Percentiles rank a stretch among this genome's conserved stretches.
Conservation (phyloP, 148 eudicot genomes). For the Camellia lanceoleosa region DNA sequence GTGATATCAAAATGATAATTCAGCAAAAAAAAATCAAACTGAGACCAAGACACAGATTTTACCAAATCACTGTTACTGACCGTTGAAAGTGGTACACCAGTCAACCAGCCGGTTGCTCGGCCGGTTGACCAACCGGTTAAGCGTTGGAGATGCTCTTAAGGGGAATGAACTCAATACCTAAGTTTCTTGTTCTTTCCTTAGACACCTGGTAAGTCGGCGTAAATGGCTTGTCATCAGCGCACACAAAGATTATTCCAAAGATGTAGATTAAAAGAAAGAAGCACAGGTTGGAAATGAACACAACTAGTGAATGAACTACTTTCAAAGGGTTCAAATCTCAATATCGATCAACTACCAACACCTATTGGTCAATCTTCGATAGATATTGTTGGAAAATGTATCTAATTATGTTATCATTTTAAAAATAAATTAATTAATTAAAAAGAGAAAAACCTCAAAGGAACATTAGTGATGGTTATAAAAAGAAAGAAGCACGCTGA, state of each 20-base stretch:
- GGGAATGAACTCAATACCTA: slow-evolving; percentile 58
- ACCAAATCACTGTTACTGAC: too few species aligned
- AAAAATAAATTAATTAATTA: too few species aligned
- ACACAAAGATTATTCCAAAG: slow-evolving; percentile 25
- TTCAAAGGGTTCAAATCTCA: not conserved
- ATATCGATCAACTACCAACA: not conserved
- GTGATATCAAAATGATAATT: too few species aligned
- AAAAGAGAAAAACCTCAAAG: too few species aligned
- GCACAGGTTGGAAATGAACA: not conserved
- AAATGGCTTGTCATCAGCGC: slow-evolving; percentile 47
- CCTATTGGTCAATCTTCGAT: not conserved
- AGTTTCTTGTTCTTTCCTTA: slow-evolving; percentile 42
- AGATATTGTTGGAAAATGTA: not conserved
- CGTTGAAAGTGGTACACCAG: too few species aligned
- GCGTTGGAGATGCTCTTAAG: too few species aligned
- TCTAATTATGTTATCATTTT: not conserved
- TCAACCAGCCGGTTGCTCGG: too few species aligned
- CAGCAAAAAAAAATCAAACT: too few species aligned
- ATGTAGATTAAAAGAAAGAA: not conserved
- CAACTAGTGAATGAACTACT: not conserved
- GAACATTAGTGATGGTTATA: too few species aligned
- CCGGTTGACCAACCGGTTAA: too few species aligned
- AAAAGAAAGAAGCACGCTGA: too few species aligned
- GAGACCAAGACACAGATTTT: too few species aligned
- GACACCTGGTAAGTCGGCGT: slow-evolving; percentile 39